Evolutionary conservation across 805 yeast genomes (phyloP).

Genomic region (Ogataea parapolymorpha): DNA sequence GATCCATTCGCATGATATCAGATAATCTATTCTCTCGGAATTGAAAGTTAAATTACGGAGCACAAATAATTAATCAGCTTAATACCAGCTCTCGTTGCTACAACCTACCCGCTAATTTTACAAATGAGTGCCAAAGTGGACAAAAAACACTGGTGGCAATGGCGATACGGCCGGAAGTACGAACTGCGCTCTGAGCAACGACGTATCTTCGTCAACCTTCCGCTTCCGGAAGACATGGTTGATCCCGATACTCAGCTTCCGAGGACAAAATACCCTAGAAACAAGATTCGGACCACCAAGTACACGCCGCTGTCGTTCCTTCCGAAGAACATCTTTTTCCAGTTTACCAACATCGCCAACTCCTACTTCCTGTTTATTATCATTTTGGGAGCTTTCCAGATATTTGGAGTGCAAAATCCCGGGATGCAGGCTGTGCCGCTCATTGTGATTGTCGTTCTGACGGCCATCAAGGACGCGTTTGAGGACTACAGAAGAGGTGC

Average conservation of each 20-base stretch:
- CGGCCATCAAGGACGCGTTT: constrained; percentile 73
- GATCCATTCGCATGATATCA: background rate
- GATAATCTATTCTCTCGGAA: background rate
- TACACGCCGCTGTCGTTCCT: constrained; percentile 56
- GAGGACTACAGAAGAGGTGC: constrained; percentile 69
- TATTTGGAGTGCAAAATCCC: constrained; percentile 72
- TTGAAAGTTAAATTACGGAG: background rate
- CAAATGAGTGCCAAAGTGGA: background rate
- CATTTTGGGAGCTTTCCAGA: constrained; percentile 57
- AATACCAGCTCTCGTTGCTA: background rate
- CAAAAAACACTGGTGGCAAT: constrained; percentile 6
- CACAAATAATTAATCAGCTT: background rate
- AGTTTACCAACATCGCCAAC: constrained; percentile 59
- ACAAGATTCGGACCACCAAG: constrained; percentile 61
- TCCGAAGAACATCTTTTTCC: constrained; percentile 53
- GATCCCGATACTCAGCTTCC: constrained; percentile 53
- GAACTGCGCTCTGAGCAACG: constrained; percentile 28
- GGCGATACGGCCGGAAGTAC: constrained; percentile 2
- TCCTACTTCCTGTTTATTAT: constrained; percentile 53
- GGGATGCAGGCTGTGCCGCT: constrained; percentile 78
- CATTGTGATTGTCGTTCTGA: constrained; percentile 70
- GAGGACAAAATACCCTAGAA: constrained; percentile 42
- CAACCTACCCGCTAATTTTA: too few species aligned
- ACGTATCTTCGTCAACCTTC: constrained; percentile 53
- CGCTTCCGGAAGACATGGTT: constrained; percentile 55